Base-by-base conservation (phyloP, 257 asterid species). In the Euphrasia confusa region DNA sequence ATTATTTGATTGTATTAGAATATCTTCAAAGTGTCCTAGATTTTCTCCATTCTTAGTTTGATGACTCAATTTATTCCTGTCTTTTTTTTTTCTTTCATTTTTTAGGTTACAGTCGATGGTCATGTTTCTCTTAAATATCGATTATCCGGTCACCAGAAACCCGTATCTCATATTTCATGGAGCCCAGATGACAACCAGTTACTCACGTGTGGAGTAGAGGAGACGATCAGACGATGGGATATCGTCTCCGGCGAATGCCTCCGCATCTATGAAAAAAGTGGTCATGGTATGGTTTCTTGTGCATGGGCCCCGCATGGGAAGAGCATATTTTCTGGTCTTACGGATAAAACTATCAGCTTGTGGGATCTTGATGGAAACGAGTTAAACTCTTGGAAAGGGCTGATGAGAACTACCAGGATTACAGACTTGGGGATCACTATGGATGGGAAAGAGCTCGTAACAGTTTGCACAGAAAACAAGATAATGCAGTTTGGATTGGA, bases 291-390 rank as follows among this genome's bases (percentile, higher is more conserved):
- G 73, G 77, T 92, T 64, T 92, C 99, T 10, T 92, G 93, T 75
- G 95, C 79, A 14, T 92, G 99, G 99, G 78, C 86, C 59, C 83
- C 88, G 4, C 83, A 92, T 60, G 95, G 95, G 58, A 72, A 78
- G 71, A 72, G 74, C 59, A 65, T 92, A 65, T 87, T 86, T 68
- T 71, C 82, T 17, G 95, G 99, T 71, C 82, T 78, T 52, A 76
- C 86, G 40, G 97, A 92, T 74, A 89, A 77, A 79, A 92, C 95
- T 78, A 79, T 92, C 72, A 66, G 60, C 71, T 75, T 79, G 97
- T 89, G 97, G 96, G 96, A 87, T 72, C 70, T 79, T 59, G 91
- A 81, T 26, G 97, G 99, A 52, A 89, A 84, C 75, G 99, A 92
- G 74, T 40, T 89, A 10, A 85, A 89, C 24, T 76, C 88, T 62